Conservation (phyloP, 306 rosid species). For the Gynostemma pentaphyllum region DNA sequence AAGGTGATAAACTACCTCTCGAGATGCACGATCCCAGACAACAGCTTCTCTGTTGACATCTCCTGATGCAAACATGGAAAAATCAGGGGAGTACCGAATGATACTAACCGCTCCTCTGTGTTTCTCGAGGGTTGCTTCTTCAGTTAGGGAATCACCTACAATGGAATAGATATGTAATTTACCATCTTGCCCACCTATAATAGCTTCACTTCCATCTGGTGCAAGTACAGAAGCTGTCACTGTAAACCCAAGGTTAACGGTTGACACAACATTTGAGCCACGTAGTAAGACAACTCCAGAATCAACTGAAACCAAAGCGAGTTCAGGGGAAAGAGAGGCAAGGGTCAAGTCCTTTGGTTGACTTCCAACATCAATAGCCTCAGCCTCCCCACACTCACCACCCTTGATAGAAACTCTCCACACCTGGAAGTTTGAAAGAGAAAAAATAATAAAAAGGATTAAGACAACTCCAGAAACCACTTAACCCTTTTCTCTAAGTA, state of each 20-base stretch:
- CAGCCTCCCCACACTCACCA: slow-evolving; percentile 73
- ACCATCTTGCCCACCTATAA: slow-evolving; percentile 89
- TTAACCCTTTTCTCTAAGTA: background rate
- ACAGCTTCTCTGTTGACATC: slow-evolving; percentile 92
- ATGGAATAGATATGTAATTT: slow-evolving; percentile 67
- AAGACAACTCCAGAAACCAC: background rate
- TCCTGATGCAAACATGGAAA: slow-evolving; percentile 94
- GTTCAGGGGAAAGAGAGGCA: slow-evolving; percentile 71
- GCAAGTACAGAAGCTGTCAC: slow-evolving; percentile 77
- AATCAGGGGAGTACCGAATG: slow-evolving; percentile 77
- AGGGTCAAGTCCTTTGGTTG: slow-evolving; percentile 85
- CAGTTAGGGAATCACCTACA: slow-evolving; percentile 56
- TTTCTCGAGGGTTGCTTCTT: slow-evolving; percentile 81
- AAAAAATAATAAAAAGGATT: background rate
- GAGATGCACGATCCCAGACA: slow-evolving; percentile 67
- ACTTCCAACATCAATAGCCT: slow-evolving; percentile 77
- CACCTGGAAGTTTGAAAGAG: slow-evolving; percentile 31
- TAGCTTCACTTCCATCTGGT: slow-evolving; percentile 92
- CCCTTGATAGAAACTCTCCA: slow-evolving; percentile 52
- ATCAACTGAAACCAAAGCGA: slow-evolving; percentile 70
- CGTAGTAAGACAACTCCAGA: slow-evolving; percentile 73
- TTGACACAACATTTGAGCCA: slow-evolving; percentile 63
- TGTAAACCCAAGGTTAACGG: slow-evolving; percentile 68
- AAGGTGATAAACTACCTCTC: slow-evolving; percentile 41
- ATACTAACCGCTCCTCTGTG: slow-evolving; percentile 86